A percentile compares a stretch with the other conserved stretches of the same genome.
Conservation (phyloP, 305 asterid genomes). For the Fraxinus floribunda region DNA sequence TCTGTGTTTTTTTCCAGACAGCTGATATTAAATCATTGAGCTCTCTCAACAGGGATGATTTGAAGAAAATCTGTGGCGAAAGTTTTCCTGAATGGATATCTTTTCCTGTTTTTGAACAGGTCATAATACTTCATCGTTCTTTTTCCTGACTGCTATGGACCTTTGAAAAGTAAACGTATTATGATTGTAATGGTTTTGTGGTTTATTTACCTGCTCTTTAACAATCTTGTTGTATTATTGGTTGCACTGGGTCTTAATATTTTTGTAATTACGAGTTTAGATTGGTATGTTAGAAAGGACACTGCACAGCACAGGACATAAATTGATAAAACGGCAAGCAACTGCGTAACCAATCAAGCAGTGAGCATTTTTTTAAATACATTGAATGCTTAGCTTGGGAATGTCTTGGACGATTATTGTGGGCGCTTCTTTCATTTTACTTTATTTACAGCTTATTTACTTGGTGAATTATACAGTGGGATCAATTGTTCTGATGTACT, state of each 20-base stretch:
- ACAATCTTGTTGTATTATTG: background rate
- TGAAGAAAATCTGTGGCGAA: constrained; percentile 91
- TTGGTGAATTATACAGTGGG: background rate
- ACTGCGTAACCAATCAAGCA: constrained; percentile 12
- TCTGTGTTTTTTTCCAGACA: constrained; percentile 58
- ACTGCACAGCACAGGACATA: background rate
- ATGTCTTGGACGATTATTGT: background rate
- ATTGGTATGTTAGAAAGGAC: background rate
- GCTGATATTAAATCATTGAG: constrained; percentile 75
- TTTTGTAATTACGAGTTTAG: background rate
- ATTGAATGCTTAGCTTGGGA: background rate
- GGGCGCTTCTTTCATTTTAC: background rate
- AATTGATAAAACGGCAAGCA: background rate
- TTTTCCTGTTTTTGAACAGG: constrained; percentile 94
- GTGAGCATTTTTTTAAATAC: background rate
- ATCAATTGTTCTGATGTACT: background rate
- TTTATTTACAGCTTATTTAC: background rate
- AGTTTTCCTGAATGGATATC: constrained; percentile 93
- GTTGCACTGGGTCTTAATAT: background rate
- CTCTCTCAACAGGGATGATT: constrained; percentile 80
- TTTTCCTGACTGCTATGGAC: constrained; percentile 10
- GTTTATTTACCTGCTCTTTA: background rate
- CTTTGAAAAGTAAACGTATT: constrained; percentile 14
- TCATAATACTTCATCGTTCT: constrained; percentile 16
- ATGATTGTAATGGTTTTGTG: background rate